These are phyloP conservation scores for Candida xyloterini DNA, from an alignment of 805 yeast genomes.

Conservation along the genomic window DNA sequence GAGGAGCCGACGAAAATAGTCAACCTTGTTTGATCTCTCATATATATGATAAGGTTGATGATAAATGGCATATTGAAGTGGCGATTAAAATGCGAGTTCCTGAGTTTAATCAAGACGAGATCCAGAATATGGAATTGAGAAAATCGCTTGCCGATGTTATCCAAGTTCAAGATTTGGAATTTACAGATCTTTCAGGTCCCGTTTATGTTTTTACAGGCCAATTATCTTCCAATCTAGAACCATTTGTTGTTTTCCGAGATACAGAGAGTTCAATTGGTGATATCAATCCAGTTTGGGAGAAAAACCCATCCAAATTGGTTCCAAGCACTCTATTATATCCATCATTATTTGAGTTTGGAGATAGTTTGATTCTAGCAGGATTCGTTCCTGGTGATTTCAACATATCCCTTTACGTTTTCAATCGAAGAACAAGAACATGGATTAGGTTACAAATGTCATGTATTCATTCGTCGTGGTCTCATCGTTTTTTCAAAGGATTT, in stretches of 20 bases:
- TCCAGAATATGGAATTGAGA: neutral
- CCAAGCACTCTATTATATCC: slow-evolving; percentile 54
- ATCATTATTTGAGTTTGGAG: slow-evolving; percentile 63
- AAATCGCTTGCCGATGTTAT: neutral
- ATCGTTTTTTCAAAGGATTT: slow-evolving; percentile 63
- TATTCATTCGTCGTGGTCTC: slow-evolving; percentile 50
- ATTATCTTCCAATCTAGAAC: slow-evolving; percentile 14
- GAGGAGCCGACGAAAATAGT: slow-evolving; percentile 45
- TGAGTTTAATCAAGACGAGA: neutral
- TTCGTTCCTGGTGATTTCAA: slow-evolving; percentile 46
- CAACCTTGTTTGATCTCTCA: slow-evolving; percentile 34
- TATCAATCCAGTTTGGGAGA: slow-evolving; percentile 6
- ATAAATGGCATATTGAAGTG: slow-evolving; percentile 18
- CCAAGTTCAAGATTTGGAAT: neutral
- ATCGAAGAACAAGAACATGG: slow-evolving; percentile 60
- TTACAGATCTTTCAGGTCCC: slow-evolving; percentile 14
- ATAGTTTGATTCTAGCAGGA: slow-evolving; percentile 61
- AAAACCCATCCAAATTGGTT: slow-evolving; percentile 21
- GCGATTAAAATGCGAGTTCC: slow-evolving; percentile 5
- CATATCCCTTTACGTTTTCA: slow-evolving; percentile 48
- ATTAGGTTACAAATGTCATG: slow-evolving; percentile 55
- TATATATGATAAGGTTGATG: slow-evolving; percentile 45
- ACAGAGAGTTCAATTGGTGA: slow-evolving; percentile 6
- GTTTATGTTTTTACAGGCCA: slow-evolving; percentile 2
- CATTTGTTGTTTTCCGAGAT: slow-evolving; percentile 24